Base-by-base conservation (phyloP, 495 filamentous ascomycete genomes). In the Daldinia childiae region DNA sequence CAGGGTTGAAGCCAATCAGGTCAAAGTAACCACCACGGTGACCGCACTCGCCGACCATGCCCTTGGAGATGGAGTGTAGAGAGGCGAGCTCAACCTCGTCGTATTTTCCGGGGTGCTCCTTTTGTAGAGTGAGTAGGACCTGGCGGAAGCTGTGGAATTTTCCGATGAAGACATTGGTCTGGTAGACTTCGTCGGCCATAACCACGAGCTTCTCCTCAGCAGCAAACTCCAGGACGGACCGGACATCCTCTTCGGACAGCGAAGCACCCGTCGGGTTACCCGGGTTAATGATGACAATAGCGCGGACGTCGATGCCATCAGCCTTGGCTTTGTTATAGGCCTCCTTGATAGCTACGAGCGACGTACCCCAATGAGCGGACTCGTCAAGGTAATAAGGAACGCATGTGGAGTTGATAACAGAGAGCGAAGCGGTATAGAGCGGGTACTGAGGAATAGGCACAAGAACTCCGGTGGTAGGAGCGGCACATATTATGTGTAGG, bases 21-120 rank as follows among this genome's bases (percentile, higher is more conserved):
- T 99, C 95, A 77, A 98, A 98, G 84, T 95, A 99, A 55, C 95
- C 95, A 68, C 94, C 96, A 43, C 95, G 92, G 82, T 99, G 95
- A 41, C 95, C 96, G 77, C 95, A 98, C 82, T 98, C 95, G 74
- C 95, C 95, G 11, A 98, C 92, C 94, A 98, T 97, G 74, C 95
- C 95, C 88, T 98, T 98, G 68, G 92, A 95, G 64, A 91, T 84
- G 72, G 90, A 93, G 84, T 95, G 92, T 43, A 95, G 85, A 9
- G 91, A 96, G 24, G 89, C 94, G 61, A 99, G 86, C 81, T 98
- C 95, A 62, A 98, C 83, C 66, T 90, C 78, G 80, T 95, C 92
- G 84, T 91, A 98, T 78, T 90, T 91, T 59, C 80, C 84, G 4
- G 92, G 88, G 8, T 82, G 71, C 74, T 90, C 88, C 76, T 91